Evolutionary conservation across 176 grass and related monocot genomes (phyloP), one percentile per base, ranked within the genome.

Genomic region (Oryza meyeriana): DNA sequence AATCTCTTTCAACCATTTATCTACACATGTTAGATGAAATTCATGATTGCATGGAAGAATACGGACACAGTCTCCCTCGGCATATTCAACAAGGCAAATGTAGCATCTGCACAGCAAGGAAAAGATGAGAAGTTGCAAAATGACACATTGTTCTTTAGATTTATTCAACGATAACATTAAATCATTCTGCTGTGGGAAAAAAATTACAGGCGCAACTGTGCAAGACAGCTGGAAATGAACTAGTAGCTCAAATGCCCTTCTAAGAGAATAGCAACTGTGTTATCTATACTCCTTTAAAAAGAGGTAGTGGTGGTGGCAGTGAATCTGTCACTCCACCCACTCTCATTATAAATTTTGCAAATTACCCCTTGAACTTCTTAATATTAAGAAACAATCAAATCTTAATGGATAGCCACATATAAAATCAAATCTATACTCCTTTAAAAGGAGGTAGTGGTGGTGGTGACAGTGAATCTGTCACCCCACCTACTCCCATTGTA

Each of bases 1-100:
- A 85, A 95, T 95, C 74, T 99, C 96, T 89, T 95, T 99, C 71
- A 99, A 77, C 96, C 92, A 99, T 89, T 99, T 99, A 78, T 99
- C 96, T 91, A 95, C 88, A 92, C 96, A 99, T 72, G 91, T 88
- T 84, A 89, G 82, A 90, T 99, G 96, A 85, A 99, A 99, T 61
- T 99, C 96, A 75, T 99, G 96, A 88, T 86, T 93, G 77, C 93
- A 99, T 31, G 96, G 96, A 34, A 95, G 85, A 79, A 99, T 86
- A 48, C 96, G 90, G 48, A 99, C 77, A 66, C 77, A 86, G 62
- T 99, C 96, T 85, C 93, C 96, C 85, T 94, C 96, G 73, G 93
- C 96, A 79, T 99, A 99, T 90, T 99, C 96, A 84, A 95, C 87
- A 66, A 99, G 92, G 76, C 95, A 98, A 88, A 95, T 93, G 45